phyloP scores from a whole-genome alignment of 1,284 basidiomycete genomes.

The Cutaneotrichosporon dermatis region DNA sequence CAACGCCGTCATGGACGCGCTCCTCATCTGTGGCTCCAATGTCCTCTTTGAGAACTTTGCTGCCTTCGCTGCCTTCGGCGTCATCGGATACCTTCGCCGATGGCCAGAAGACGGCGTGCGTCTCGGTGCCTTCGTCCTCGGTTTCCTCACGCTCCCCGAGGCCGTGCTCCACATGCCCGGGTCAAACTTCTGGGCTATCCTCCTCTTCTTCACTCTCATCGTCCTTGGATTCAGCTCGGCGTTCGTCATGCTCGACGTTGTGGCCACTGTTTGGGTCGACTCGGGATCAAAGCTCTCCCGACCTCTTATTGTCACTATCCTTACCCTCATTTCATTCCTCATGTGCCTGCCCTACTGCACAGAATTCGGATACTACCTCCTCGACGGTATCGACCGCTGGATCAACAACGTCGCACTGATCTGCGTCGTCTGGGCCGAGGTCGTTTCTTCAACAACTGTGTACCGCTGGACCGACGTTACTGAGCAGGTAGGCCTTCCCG shows the following conservation, averaged over 20 bases:
- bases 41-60: constrained; percentile 29
- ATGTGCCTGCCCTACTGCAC: constrained; percentile 28
- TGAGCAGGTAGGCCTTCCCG: constrained; percentile 13
- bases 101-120: constrained; percentile 25
- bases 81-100: constrained; percentile 23
- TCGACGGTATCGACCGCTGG: constrained; percentile 26
- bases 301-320: constrained; percentile 20
- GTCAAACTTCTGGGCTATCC: constrained; percentile 25
- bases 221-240: constrained; percentile 25
- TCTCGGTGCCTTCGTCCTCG: constrained; percentile 36
- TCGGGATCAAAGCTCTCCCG: constrained; percentile 19
- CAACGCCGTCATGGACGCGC: constrained; percentile 29
- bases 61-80: constrained; percentile 24
- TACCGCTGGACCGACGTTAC: constrained; percentile 22
- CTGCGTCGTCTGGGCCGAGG: constrained; percentile 25
- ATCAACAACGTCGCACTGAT: constrained; percentile 27
- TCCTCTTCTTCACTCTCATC: constrained; percentile 28
- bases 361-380: constrained; percentile 26
- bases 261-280: constrained; percentile 23
- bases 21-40: constrained; percentile 22
- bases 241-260: constrained; percentile 29
- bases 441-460: constrained; percentile 18
- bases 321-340: constrained; percentile 23
- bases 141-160: constrained; percentile 28
- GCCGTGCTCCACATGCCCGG: constrained; percentile 29